A percentile compares a stretch with the other conserved stretches of the same genome.
phyloP scores from a whole-genome alignment of 1,284 basidiomycete species.

The Meira nashicola region DNA sequence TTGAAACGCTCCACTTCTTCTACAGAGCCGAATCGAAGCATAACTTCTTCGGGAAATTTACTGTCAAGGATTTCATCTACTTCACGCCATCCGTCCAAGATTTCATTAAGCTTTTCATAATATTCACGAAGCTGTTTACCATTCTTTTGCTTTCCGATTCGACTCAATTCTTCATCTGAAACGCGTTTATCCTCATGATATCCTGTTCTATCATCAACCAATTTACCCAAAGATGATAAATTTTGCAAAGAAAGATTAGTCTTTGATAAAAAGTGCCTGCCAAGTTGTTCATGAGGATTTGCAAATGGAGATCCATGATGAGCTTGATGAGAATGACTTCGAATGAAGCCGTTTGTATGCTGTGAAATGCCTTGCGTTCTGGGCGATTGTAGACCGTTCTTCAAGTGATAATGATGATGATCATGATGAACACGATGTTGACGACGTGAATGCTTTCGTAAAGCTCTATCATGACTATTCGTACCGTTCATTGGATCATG shows the following conservation, averaged over 20 bases:
- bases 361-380: too few relatives aligned
- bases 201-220: constrained; percentile 18
- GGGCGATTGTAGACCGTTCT: too few relatives aligned
- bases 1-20: constrained; percentile 17
- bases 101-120: constrained; percentile 43
- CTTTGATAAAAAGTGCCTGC: constrained; percentile 16
- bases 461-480: too few relatives aligned
- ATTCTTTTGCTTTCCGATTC: constrained; percentile 23
- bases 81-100: constrained; percentile 48
- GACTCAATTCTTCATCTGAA: constrained; percentile 22
- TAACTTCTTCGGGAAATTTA: constrained; percentile 46
- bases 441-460: too few relatives aligned
- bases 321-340: too few relatives aligned
- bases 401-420: too few relatives aligned
- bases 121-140: constrained; percentile 29
- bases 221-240: constrained; percentile 19
- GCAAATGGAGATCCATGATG: too few relatives aligned
- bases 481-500: too few relatives aligned
- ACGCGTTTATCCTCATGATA: constrained; percentile 21
- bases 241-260: constrained; percentile 14
- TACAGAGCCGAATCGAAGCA: constrained; percentile 37
- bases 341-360: too few relatives aligned
- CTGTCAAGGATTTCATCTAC: constrained; percentile 50
- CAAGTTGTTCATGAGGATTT: background rate
- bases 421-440: too few relatives aligned